Base-by-base conservation (phyloP, 768 basidiomycete genomes). In the Phallus indusiatus region DNA sequence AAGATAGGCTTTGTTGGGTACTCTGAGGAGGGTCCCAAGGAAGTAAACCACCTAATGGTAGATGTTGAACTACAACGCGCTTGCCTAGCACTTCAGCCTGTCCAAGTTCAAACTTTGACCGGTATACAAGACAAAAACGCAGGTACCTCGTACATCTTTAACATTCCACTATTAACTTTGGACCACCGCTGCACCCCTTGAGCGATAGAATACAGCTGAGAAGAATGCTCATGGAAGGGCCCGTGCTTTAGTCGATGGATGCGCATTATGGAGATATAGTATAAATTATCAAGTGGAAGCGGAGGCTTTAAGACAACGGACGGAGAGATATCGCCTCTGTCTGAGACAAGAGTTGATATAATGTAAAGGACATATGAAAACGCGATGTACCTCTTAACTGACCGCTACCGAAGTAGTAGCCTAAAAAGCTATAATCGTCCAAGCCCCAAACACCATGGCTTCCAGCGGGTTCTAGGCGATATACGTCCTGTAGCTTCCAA, bases 361-460 rank as follows among this genome's bases (percentile, higher is more conserved):
- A 24, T 33, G 50, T 50, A 42, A 42, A 34, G 24, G 34, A 17
- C 36, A 47, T 11, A 34, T 36, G 42, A 47, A 55, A 22, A 55
- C 59, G 37, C 1, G 53, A 54, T 74, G 17, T 65, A 82, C 90
- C 88, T 81, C 85, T 78, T 37, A 97, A 78, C 72, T 98, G 90
- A 1, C 83, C 91, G 63, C 91, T 91, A 10, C 94, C 94, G 68
- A 94, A 93, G 10, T 94, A 79, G 67, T 95, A 96, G 2, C 88
- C 84, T 48, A 97, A 78, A 72, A 95, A 94, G 54, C 78, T 80
- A 56, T 87, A 95, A 69, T 96, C 94, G 66, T 97, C 94, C 37
- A 98, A 73, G 1, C 94, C 96, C 96, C 95, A 99, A 0, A 97
- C 95, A 4, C 96, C 96, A 68, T 97, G 94, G 62, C 90, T 94